Conservation (phyloP, 2,329 filamentous ascomycete genomes). For the Verticillium longisporum region DNA sequence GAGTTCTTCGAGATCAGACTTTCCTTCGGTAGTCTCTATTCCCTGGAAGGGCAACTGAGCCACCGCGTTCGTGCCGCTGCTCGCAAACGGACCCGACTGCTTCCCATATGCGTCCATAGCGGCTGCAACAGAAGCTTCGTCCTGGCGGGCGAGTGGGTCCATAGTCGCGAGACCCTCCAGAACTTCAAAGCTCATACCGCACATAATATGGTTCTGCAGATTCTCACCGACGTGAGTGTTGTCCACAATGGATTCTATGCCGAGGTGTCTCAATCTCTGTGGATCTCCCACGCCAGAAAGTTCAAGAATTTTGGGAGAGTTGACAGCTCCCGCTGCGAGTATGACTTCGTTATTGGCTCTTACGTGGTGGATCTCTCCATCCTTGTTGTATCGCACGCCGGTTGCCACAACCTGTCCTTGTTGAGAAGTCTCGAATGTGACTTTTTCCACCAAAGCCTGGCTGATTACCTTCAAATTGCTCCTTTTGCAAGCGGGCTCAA, state of each 20-base stretch:
- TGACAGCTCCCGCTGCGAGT: conserved; percentile 31
- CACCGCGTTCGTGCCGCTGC: conserved; percentile 11
- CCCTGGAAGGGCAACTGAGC: conserved; percentile 16
- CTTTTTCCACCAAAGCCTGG: conserved; percentile 13
- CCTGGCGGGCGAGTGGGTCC: conserved; percentile 14
- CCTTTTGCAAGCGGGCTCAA: conserved; percentile 11
- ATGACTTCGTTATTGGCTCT: conserved; percentile 31
- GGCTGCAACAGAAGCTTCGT: conserved; percentile 9
- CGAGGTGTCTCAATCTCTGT: conserved; percentile 21
- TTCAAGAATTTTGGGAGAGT: conserved; percentile 35
- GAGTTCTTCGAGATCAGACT: conserved; percentile 25
- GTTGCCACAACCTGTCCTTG: conserved; percentile 10
- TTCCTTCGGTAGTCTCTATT: conserved; percentile 13
- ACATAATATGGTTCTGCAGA: conserved; percentile 24
- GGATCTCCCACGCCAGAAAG: conserved; percentile 32
- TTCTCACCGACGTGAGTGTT: conserved; percentile 30
- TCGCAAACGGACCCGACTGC: conserved; percentile 13
- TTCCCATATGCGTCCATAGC: conserved; percentile 16
- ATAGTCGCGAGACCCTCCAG: conserved; percentile 13
- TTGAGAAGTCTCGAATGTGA: conserved; percentile 14
- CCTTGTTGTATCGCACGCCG: conserved; percentile 11
- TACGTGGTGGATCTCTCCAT: conserved; percentile 10
- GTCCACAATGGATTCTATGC: conserved; percentile 22
- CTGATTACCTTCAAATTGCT: conserved; percentile 18
- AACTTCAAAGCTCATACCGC: conserved; percentile 16